Percentiles rank a stretch among this genome's conserved stretches.
Evolutionary conservation across 2,329 filamentous ascomycete species (phyloP).

Genomic region (Rhinocladiella similis): DNA sequence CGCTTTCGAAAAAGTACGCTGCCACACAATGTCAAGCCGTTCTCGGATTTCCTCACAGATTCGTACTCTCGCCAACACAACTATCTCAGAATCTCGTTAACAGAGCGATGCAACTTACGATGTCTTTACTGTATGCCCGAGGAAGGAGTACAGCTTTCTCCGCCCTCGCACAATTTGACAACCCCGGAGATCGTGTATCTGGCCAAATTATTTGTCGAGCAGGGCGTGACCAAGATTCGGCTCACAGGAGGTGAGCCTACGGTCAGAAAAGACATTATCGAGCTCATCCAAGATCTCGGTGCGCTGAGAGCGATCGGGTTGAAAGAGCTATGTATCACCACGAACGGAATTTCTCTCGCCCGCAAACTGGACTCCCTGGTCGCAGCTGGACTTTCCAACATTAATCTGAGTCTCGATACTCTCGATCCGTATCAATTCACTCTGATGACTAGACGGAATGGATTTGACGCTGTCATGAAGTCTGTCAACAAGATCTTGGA

Average conservation of each 20-base stretch:
- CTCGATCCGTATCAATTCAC: conserved; percentile 95
- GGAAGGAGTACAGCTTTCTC: conserved; percentile 86
- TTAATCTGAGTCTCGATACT: conserved; percentile 93
- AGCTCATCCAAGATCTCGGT: conserved; percentile 87
- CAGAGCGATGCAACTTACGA: conserved; percentile 91
- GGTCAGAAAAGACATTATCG: conserved; percentile 83
- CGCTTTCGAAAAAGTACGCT: conserved; percentile 11
- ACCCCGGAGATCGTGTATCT: conserved; percentile 93
- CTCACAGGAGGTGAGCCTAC: conserved; percentile 95
- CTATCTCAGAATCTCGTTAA: conserved; percentile 93
- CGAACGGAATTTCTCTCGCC: conserved; percentile 89
- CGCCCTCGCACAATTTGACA: conserved; percentile 75
- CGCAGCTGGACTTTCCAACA: conserved; percentile 84
- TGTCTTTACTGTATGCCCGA: conserved; percentile 99
- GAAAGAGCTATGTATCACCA: conserved; percentile 86
- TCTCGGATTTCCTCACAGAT: conserved; percentile 92
- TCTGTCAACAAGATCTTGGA: conserved; percentile 85
- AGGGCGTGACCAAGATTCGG: conserved; percentile 93
- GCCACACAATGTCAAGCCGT: conserved; percentile 41
- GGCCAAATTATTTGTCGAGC: conserved; percentile 86
- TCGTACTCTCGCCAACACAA: conserved; percentile 87
- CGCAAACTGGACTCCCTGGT: conserved; percentile 91
- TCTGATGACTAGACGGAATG: conserved; percentile 91
- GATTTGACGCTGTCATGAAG: conserved; percentile 87
- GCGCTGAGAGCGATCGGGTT: conserved; percentile 72